A percentile compares a stretch with the other conserved stretches of the same genome.
phyloP scores from a whole-genome alignment of 352 stramenopile genomes.

The Phytophthora brassicae region DNA sequence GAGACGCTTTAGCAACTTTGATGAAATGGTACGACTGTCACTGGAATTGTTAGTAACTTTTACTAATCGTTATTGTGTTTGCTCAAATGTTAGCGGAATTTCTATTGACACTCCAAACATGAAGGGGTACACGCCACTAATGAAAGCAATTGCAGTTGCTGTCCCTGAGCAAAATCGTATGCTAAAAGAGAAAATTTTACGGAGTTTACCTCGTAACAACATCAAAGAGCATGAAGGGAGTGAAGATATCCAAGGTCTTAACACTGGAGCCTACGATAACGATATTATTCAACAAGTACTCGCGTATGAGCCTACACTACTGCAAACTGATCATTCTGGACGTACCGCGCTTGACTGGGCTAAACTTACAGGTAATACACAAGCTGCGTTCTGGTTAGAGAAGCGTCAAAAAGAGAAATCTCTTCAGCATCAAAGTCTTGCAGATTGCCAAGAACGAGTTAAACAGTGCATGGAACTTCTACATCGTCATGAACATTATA shows the following conservation, averaged over 20 bases:
- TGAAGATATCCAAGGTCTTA: background rate
- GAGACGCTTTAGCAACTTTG: conserved; percentile 41
- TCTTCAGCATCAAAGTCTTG: conserved; percentile 37
- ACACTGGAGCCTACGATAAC: conserved; percentile 46
- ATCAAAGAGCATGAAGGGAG: conserved; percentile 1
- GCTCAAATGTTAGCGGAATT: conserved; percentile 35
- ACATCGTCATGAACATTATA: conserved; percentile 34
- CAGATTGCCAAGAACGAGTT: conserved; percentile 37
- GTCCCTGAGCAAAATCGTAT: conserved; percentile 15
- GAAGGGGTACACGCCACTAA: conserved; percentile 70
- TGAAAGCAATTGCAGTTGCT: conserved; percentile 68
- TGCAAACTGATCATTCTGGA: conserved; percentile 42
- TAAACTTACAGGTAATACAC: conserved; percentile 42
- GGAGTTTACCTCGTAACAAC: conserved; percentile 15
- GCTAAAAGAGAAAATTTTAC: background rate
- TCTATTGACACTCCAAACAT: conserved; percentile 56
- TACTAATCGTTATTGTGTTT: background rate
- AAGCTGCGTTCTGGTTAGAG: conserved; percentile 40
- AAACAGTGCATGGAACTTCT: conserved; percentile 42
- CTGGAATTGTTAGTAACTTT: background rate
- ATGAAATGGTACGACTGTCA: conserved; percentile 40
- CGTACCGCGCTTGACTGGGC: conserved; percentile 76
- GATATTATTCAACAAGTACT: conserved; percentile 49
- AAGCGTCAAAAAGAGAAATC: conserved; percentile 34
- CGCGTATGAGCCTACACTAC: conserved; percentile 39